Evolutionary conservation across 2,329 filamentous ascomycete species (phyloP).

Genomic region (Diaporthe capsici): DNA sequence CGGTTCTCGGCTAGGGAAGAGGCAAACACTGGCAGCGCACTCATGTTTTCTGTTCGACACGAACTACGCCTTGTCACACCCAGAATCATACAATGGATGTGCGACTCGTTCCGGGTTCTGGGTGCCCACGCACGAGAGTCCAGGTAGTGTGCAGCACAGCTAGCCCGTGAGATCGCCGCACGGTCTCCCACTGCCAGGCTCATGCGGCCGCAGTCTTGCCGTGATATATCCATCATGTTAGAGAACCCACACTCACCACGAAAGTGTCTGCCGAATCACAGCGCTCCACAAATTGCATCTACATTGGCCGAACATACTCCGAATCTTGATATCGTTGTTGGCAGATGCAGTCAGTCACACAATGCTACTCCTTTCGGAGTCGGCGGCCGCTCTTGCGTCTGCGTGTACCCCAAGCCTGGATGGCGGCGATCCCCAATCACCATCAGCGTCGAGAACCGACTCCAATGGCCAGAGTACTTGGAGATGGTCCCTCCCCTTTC

Average conservation of each 20-base stretch:
- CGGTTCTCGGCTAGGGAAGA: background rate
- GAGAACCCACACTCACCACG: background rate
- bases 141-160: constrained; percentile 3
- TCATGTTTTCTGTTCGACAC: constrained; percentile 30
- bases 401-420: constrained; percentile 7
- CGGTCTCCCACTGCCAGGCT: background rate
- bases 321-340: constrained; percentile 31
- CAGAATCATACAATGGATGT: background rate
- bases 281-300: constrained; percentile 17
- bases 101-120: constrained; percentile 3
- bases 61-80: background rate
- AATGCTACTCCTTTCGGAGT: constrained; percentile 8
- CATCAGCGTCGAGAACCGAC: background rate
- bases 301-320: constrained; percentile 31
- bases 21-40: constrained; percentile 7
- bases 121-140: constrained; percentile 13
- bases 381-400: constrained; percentile 23
- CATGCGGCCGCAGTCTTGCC: constrained; percentile 20
- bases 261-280: constrained; percentile 27
- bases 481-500: background rate
- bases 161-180: constrained; percentile 11
- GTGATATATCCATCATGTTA: constrained; percentile 33
- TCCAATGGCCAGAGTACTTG: constrained; percentile 21
- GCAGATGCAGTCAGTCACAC: constrained; percentile 15
- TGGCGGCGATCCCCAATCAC: constrained; percentile 1